Conservation (phyloP, 2,329 filamentous ascomycete species). For the Trichoderma harzianum region DNA sequence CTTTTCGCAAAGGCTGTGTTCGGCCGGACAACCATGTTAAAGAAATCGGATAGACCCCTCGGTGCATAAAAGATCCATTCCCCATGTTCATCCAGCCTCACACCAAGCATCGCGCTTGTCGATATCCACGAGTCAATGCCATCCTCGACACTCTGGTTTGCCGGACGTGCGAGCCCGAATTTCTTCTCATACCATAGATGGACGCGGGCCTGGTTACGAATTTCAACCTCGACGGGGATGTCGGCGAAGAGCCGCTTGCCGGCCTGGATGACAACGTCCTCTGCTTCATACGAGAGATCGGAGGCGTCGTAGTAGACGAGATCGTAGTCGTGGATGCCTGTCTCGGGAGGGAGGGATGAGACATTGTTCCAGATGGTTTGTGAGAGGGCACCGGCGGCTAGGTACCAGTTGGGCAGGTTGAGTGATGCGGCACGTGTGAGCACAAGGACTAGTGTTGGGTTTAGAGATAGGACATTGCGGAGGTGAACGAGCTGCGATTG, state of each 20-base stretch:
- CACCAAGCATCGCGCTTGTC: not conserved
- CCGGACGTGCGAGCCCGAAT: not conserved
- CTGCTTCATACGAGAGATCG: not conserved
- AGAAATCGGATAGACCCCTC: not conserved
- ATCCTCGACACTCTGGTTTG: not conserved
- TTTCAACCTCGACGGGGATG: not conserved
- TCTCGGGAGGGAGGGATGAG: not conserved
- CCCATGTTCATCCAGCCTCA: not conserved
- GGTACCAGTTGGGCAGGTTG: not conserved
- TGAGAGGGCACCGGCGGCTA: not conserved
- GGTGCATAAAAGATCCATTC: not conserved
- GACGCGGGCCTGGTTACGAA: not conserved
- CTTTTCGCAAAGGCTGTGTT: not conserved
- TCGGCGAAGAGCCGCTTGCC: not conserved
- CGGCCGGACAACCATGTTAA: not conserved
- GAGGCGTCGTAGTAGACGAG: not conserved
- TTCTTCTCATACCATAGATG: not conserved
- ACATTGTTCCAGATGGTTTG: not conserved
- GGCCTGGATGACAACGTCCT: not conserved
- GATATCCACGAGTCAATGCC: not conserved
- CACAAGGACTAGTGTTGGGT: not conserved
- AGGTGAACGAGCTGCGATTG: not conserved
- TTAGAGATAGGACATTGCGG: not conserved
- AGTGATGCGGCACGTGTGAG: not conserved
- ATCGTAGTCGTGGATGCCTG: not conserved